These are phyloP conservation scores for Pleurotus citrinopileatus DNA, from an alignment of 768 basidiomycete species.

Conservation along the genomic window DNA sequence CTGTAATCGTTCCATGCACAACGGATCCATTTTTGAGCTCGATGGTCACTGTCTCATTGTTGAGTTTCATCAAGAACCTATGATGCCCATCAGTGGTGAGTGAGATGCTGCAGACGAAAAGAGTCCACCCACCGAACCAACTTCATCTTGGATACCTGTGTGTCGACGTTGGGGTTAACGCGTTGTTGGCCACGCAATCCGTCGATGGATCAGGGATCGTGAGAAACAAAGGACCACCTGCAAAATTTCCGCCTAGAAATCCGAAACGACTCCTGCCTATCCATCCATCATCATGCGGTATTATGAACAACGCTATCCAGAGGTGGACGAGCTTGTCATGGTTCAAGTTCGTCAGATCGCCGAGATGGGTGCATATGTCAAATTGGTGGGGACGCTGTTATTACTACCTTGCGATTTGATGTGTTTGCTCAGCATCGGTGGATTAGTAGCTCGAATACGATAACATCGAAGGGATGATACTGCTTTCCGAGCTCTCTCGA, in stretches of 20 bases:
- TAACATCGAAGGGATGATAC: slow-evolving; percentile 99
- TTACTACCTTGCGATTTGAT: neutral
- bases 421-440: neutral
- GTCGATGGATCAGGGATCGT: neutral
- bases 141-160: slow-evolving; percentile 6
- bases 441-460: slow-evolving; percentile 88
- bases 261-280: no score
- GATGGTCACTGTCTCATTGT: slow-evolving; percentile 98
- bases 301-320: slow-evolving; percentile 90
- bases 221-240: neutral
- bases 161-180: neutral
- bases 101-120: slow-evolving; percentile 5
- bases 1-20: slow-evolving; percentile 95
- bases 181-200: neutral
- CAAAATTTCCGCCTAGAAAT: no score
- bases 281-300: no score
- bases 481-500: slow-evolving; percentile 95
- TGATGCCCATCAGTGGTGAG: slow-evolving; percentile 16
- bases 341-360: slow-evolving; percentile 99
- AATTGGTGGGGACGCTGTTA: slow-evolving; percentile 65
- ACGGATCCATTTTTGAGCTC: slow-evolving; percentile 97
- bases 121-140: slow-evolving; percentile 11
- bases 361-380: slow-evolving; percentile 99
- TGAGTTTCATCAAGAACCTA: slow-evolving; percentile 99
- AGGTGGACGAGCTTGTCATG: slow-evolving; percentile 99